Conservation (phyloP, 1,284 basidiomycete genomes). For the Cronartium quercuum region DNA sequence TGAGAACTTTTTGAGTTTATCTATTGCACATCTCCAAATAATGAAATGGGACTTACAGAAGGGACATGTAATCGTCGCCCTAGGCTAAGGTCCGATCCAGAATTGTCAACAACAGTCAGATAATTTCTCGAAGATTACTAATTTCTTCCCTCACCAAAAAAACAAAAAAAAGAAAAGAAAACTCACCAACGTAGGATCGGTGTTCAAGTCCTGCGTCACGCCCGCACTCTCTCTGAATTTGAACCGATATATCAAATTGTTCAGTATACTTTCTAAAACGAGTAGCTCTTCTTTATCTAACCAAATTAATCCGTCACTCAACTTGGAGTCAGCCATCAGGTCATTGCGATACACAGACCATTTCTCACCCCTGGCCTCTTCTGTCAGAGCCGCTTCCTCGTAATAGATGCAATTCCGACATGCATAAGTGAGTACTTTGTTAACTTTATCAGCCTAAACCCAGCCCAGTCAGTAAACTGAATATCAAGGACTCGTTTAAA, state of each 20-base stretch:
- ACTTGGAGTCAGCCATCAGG: constrained; percentile 87
- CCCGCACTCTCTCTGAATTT: constrained; percentile 75
- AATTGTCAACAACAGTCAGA: not conserved
- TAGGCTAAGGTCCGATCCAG: not conserved
- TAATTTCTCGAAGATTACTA: not conserved
- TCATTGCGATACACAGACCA: constrained; percentile 90
- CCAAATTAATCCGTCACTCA: constrained; percentile 49
- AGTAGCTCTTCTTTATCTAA: not conserved
- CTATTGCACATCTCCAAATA: not conserved
- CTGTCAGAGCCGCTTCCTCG: constrained; percentile 61
- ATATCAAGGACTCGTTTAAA: not conserved
- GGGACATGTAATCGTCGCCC: constrained; percentile 30
- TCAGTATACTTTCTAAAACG: not conserved
- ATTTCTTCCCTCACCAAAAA: not conserved
- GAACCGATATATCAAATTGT: not conserved
- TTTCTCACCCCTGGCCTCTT: constrained; percentile 51
- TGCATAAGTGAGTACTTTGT: constrained; percentile 80
- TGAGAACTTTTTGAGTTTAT: not conserved
- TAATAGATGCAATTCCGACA: constrained; percentile 88
- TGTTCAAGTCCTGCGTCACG: constrained; percentile 78
- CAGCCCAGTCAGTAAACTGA: not conserved
- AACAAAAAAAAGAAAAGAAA: constrained; percentile 1
- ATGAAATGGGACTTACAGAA: constrained; percentile 2
- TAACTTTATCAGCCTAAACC: constrained; percentile 70
- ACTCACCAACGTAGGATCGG: constrained; percentile 79